phyloP scores from a whole-genome alignment of 2,329 filamentous ascomycete genomes.

The Aspergillaceae sp. region DNA sequence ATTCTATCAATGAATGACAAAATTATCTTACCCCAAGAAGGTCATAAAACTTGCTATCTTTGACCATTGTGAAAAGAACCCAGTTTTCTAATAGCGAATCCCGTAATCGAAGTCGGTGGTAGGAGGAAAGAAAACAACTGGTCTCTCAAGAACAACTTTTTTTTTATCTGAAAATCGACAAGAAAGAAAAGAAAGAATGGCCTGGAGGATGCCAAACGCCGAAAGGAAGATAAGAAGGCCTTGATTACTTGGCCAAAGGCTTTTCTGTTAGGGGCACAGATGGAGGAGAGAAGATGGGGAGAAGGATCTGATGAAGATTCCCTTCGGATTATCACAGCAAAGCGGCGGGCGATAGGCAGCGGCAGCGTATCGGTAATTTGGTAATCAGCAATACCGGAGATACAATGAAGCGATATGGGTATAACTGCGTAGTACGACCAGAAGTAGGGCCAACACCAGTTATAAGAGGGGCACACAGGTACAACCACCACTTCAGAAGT shows the following conservation, averaged over 20 bases:
- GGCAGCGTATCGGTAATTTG: not conserved
- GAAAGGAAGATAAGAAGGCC: not conserved
- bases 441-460: too few species aligned
- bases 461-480: too few species aligned
- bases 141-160: not conserved
- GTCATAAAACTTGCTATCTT: conserved; percentile 44
- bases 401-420: conserved; percentile 4
- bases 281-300: conserved; percentile 7
- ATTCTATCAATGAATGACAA: not conserved
- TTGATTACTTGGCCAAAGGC: not conserved
- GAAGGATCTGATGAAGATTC: conserved; percentile 10
- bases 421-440: too few species aligned
- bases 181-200: conserved; percentile 7
- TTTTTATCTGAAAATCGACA: conserved; percentile 1
- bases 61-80: conserved; percentile 38
- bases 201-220: not conserved
- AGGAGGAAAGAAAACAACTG: too few species aligned
- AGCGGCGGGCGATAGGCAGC: conserved; percentile 3
- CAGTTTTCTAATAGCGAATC: conserved; percentile 1
- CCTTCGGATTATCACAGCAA: not conserved
- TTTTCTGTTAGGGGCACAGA: conserved; percentile 2
- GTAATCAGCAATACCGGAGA: conserved; percentile 8
- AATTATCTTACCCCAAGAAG: conserved; percentile 35
- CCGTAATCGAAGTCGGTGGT: too few species aligned
- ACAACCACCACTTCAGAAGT: too few species aligned